Percentiles rank a stretch among this genome's conserved stretches.
These are phyloP conservation scores for Setomelanomma holmii DNA, from an alignment of 2,329 filamentous ascomycete genomes.

Conservation along the genomic window DNA sequence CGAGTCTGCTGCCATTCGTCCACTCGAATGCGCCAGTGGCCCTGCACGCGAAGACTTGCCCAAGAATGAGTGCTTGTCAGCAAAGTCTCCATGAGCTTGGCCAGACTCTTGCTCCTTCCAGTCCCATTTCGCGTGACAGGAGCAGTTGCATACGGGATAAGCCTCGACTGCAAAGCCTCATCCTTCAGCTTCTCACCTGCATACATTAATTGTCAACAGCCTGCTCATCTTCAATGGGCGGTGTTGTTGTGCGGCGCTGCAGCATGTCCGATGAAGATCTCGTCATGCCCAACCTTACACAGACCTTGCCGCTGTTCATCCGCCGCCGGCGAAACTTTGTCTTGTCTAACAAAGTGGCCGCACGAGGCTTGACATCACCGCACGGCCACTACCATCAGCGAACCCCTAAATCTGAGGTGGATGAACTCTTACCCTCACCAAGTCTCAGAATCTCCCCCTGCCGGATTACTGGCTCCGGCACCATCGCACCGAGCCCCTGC, in stretches of 20 bases:
- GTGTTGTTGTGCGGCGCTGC: not conserved
- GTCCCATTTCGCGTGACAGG: not conserved
- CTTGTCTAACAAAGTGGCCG: not conserved
- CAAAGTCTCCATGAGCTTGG: not conserved
- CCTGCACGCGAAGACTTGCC: conserved; percentile 5
- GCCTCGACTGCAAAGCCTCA: conserved; percentile 4
- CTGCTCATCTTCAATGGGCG: not conserved
- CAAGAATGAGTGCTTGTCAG: not conserved
- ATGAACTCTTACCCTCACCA: not conserved
- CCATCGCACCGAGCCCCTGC: not conserved
- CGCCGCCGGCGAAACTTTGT: not conserved
- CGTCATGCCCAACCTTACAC: not conserved
- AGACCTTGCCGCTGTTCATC: not conserved
- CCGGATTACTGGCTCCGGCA: too few species aligned
- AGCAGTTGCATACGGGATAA: conserved; percentile 1
- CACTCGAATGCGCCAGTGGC: not conserved
- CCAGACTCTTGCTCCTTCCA: not conserved
- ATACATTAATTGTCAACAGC: not conserved
- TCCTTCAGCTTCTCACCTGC: conserved; percentile 2
- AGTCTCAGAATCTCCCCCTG: too few species aligned
- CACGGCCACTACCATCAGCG: too few species aligned
- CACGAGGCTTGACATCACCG: not conserved
- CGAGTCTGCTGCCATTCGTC: conserved; percentile 9
- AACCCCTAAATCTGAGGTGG: too few species aligned
- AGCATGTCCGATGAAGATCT: not conserved